phyloP scores from a whole-genome alignment of 495 filamentous ascomycete species.

The Corynascus novoguineensis region DNA sequence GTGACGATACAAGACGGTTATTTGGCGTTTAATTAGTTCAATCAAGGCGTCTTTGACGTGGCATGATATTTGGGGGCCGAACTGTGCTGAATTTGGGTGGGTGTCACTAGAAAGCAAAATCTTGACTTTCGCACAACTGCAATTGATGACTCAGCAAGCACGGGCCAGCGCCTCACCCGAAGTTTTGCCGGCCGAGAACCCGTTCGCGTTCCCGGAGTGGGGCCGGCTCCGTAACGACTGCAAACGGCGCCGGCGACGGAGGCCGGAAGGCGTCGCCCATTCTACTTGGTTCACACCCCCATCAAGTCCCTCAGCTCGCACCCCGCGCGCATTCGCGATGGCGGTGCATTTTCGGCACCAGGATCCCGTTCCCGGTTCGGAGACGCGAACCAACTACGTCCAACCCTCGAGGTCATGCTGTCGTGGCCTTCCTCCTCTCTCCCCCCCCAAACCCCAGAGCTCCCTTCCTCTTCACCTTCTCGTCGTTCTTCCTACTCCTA shows the following conservation, averaged over 20 bases:
- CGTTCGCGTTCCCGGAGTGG: not conserved
- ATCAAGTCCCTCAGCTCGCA: not conserved
- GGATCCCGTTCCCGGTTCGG: conserved; percentile 2
- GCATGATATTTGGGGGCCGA: no score
- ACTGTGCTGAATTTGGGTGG: no score
- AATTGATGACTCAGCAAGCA: not conserved
- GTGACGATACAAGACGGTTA: no score
- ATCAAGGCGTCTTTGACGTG: no score
- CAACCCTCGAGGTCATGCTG: not conserved
- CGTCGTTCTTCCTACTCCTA: not conserved
- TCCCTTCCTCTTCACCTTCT: not conserved
- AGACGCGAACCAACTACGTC: not conserved
- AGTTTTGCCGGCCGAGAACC: not conserved
- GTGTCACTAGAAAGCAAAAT: not conserved
- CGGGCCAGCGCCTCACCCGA: not conserved
- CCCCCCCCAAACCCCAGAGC: not conserved
- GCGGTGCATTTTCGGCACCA: conserved; percentile 4
- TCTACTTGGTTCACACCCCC: conserved; percentile 2
- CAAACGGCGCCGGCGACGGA: no score
- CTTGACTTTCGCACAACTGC: no score
- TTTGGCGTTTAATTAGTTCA: no score
- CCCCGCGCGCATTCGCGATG: conserved; percentile 2
- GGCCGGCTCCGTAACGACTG: no score
- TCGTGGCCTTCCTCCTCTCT: not conserved
- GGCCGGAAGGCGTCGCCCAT: no score